Evolutionary conservation across 495 filamentous ascomycete species (phyloP).

Genomic region (Wilcoxina mikolae): DNA sequence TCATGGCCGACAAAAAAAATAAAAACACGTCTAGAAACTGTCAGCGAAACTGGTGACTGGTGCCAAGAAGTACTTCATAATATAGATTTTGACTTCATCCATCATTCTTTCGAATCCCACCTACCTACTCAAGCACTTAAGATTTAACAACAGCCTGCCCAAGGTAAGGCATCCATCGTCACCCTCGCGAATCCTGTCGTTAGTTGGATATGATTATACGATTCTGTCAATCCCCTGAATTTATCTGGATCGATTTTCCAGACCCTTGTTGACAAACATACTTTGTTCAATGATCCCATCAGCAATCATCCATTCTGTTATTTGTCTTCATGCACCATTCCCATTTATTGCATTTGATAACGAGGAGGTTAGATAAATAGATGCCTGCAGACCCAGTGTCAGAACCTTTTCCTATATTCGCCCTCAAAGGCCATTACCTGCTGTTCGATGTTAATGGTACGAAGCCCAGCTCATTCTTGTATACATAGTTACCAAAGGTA

Average conservation of each 20-base stretch:
- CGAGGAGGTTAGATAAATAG: background rate
- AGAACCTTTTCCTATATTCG: slow-evolving; percentile 63
- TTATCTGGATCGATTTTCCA: background rate
- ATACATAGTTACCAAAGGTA: background rate
- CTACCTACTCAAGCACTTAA: no score
- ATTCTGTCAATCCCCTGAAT: slow-evolving; percentile 13
- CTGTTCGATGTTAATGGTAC: slow-evolving; percentile 65
- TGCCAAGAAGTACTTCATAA: no score
- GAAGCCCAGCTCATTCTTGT: background rate
- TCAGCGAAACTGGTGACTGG: no score
- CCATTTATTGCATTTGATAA: background rate
- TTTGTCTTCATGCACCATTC: background rate
- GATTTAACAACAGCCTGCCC: no score
- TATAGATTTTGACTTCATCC: no score
- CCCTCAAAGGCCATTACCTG: slow-evolving; percentile 65
- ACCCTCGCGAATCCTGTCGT: no score
- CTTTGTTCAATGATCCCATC: slow-evolving; percentile 5
- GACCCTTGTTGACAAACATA: slow-evolving; percentile 7
- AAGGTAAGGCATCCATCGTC: no score
- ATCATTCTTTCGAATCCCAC: no score
- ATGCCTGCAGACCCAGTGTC: background rate
- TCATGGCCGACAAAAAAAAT: no score
- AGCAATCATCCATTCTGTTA: background rate
- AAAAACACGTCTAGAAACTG: no score
- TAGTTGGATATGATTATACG: slow-evolving; percentile 8